Evolutionary conservation across 768 basidiomycete genomes (phyloP), one percentile per base, ranked within the genome.

Genomic region (Lepiota brunneoincarnata): DNA sequence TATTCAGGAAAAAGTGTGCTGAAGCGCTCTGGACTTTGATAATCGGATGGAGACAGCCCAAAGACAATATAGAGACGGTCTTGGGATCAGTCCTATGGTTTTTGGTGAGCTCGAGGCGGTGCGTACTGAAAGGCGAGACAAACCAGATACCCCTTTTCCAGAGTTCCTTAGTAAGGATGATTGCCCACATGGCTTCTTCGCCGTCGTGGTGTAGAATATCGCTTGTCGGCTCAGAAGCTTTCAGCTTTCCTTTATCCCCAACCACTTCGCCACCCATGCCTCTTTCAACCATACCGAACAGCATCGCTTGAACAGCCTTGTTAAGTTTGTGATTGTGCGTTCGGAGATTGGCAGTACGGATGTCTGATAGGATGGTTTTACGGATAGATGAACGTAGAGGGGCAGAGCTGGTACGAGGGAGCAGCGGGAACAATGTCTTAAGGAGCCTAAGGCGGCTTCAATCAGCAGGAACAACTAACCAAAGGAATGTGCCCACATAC

Each of bases 131-230:
- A 40, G 42, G 10, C 34, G 37, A 14, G 24, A 68, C 75, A 17
- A 53, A 87, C 93, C 97, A 99, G 23, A 94, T 81, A 37, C 86
- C 83, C 71, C 95, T 98, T 65, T 82, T 81, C 97, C 96, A 98
- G 12, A 98, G 75, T 62, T 98, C 94, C 68, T 91, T 90, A 15
- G 93, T 91, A 50, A 98, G 71, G 39, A 95, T 87, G 46, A 99
- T 86, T 3, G 97, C 96, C 95, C 96, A 98, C 86, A 97, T 90
- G 2, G 95, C 94, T 61, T 98, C 97, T 28, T 93, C 90, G 1
- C 85, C 83, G 45, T 74, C 77, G 51, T 72, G 68, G 24, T 69
- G 67, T 11, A 69, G 65, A n/a, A 67, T 67, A 55, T 78, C 75
- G 21, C 63, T 65, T 1, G 72, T 69, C 7, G 72, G 66, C 5